These are phyloP conservation scores for Coniella vitis DNA, from an alignment of 2,329 filamentous ascomycete genomes.

Conservation along the genomic window DNA sequence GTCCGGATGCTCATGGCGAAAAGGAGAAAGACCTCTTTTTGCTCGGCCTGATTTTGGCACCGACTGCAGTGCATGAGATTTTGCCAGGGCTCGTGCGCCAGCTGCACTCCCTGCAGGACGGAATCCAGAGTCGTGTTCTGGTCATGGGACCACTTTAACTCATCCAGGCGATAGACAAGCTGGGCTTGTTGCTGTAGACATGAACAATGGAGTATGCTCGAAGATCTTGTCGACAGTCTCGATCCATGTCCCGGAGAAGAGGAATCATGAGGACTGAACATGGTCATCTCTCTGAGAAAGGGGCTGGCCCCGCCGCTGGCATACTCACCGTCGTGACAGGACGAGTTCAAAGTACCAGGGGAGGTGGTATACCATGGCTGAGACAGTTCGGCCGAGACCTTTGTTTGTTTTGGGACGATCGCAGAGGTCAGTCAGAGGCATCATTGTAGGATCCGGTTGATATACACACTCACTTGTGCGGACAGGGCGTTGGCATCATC, in stretches of 20 bases:
- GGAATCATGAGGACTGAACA: background rate
- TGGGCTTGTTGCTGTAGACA: constrained; percentile 16
- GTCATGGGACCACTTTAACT: constrained; percentile 11
- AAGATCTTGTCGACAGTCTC: background rate
- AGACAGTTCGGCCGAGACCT: background rate
- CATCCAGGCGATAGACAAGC: constrained; percentile 16
- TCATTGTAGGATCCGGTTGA: too few species aligned
- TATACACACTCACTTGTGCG: background rate
- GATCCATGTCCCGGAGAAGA: background rate
- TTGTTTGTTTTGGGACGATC: too few species aligned
- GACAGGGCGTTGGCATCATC: background rate
- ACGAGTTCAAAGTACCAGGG: background rate
- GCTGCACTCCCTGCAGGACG: constrained; percentile 14
- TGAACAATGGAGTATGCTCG: background rate
- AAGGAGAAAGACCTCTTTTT: constrained; percentile 16
- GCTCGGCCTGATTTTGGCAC: constrained; percentile 13
- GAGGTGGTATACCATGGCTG: background rate
- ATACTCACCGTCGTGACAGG: background rate
- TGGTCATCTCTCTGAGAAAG: background rate
- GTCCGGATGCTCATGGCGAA: constrained; percentile 18
- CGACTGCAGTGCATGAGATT: constrained; percentile 15
- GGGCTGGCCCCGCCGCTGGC: background rate
- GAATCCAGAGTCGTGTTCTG: constrained; percentile 12
- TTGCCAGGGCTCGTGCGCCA: constrained; percentile 16
- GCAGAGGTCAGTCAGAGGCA: background rate